Evolutionary conservation across 768 basidiomycete species (phyloP).

Genomic region (Hortiboletus flavorubellus): DNA sequence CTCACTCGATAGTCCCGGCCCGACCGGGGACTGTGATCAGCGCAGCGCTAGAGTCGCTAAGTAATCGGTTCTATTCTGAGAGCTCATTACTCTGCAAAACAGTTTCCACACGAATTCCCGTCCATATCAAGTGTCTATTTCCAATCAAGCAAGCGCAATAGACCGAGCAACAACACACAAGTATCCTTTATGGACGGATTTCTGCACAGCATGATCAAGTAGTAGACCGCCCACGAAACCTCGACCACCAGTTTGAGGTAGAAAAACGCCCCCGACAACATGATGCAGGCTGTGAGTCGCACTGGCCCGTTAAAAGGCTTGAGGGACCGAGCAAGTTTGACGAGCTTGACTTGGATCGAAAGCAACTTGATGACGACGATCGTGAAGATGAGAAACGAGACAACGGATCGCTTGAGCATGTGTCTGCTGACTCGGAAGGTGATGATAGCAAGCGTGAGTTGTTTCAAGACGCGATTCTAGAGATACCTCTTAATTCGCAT

Average conservation of each 20-base stretch:
- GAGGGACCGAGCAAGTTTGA: slow-evolving; percentile 27
- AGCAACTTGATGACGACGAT: slow-evolving; percentile 30
- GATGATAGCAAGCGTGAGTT: slow-evolving; percentile 24
- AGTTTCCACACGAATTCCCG: not conserved
- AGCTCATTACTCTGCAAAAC: not conserved
- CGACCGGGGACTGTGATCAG: not conserved
- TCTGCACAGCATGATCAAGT: slow-evolving; percentile 25
- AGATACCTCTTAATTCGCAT: not conserved
- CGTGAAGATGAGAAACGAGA: slow-evolving; percentile 29
- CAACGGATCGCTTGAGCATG: slow-evolving; percentile 29
- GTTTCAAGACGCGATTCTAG: slow-evolving; percentile 22
- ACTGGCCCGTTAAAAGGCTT: slow-evolving; percentile 25
- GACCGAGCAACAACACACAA: slow-evolving; percentile 16
- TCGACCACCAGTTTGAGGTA: slow-evolving; percentile 28
- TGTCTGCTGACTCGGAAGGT: slow-evolving; percentile 28
- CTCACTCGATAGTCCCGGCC: not conserved
- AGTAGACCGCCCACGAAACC: slow-evolving; percentile 27
- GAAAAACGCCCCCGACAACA: slow-evolving; percentile 26
- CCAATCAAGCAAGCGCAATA: slow-evolving; percentile 31
- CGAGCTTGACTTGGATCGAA: slow-evolving; percentile 28
- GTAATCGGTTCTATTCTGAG: not conserved
- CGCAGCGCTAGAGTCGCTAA: not conserved
- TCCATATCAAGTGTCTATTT: slow-evolving; percentile 15
- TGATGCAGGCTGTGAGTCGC: slow-evolving; percentile 22
- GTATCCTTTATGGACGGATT: slow-evolving; percentile 27